phyloP scores from a whole-genome alignment of 805 yeast species.

The Metschnikowia hibisci region DNA sequence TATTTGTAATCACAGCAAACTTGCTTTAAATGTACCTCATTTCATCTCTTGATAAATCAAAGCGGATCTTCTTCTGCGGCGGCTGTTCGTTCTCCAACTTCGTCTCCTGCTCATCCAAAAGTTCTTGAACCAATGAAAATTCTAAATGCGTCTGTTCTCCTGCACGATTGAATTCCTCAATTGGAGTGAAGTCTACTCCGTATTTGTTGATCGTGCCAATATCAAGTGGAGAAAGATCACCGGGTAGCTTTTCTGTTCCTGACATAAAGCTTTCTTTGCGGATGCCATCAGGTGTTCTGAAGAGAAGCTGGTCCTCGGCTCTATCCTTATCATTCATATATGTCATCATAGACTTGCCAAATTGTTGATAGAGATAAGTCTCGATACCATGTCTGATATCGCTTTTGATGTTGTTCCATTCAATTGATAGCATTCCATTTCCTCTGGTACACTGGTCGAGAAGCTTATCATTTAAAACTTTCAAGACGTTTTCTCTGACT shows the following conservation, averaged over 20 bases:
- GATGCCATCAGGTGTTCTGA: constrained; percentile 12
- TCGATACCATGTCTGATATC: constrained; percentile 38
- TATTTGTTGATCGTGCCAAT: constrained; percentile 12
- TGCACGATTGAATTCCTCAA: constrained; percentile 31
- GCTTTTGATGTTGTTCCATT: constrained; percentile 41
- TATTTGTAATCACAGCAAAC: neutral
- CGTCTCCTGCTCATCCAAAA: constrained; percentile 9
- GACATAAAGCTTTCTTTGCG: constrained; percentile 10
- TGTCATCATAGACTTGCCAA: constrained; percentile 23
- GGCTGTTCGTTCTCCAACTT: neutral
- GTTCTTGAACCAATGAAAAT: constrained; percentile 22
- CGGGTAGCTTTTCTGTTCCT: constrained; percentile 10
- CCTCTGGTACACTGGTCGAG: constrained; percentile 33
- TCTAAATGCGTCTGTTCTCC: constrained; percentile 30
- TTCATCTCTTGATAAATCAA: constrained; percentile 28
- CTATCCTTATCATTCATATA: constrained; percentile 10
- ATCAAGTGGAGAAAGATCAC: constrained; percentile 17
- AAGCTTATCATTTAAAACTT: constrained; percentile 33
- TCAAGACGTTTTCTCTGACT: constrained; percentile 24
- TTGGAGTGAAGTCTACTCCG: constrained; percentile 28
- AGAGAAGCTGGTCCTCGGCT: constrained; percentile 14
- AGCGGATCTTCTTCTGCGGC: constrained; percentile 10
- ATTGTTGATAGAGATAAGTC: constrained; percentile 30
- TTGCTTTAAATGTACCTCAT: constrained; percentile 9
- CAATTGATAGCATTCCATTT: constrained; percentile 37